phyloP scores from a whole-genome alignment of 2,329 filamentous ascomycete genomes.

The Nigrospora sphaerica region DNA sequence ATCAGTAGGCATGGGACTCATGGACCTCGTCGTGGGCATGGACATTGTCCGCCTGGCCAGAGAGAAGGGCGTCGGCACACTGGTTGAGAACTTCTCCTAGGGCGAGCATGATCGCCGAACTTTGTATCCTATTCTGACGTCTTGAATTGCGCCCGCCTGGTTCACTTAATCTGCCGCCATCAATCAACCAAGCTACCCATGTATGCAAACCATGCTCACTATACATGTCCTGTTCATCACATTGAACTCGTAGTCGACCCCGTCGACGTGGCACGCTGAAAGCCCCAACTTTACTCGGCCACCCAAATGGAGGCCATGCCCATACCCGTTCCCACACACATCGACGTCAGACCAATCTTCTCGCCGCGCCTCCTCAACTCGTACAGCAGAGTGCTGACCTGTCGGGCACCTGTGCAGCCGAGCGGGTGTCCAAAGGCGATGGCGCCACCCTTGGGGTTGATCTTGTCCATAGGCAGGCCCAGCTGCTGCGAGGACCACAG shows the following conservation, averaged over 20 bases:
- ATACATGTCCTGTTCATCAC: neutral
- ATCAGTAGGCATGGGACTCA: constrained; percentile 58
- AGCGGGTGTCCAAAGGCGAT: constrained; percentile 95
- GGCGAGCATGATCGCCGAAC: constrained; percentile 5
- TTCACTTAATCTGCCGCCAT: no score
- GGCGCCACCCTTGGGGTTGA: constrained; percentile 95
- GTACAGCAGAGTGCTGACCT: constrained; percentile 86
- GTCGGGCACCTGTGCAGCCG: constrained; percentile 87
- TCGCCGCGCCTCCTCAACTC: constrained; percentile 79
- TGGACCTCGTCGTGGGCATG: constrained; percentile 58
- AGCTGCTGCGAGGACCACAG: constrained; percentile 90
- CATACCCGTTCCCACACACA: constrained; percentile 97
- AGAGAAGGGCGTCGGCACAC: constrained; percentile 45
- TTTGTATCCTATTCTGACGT: constrained; percentile 7
- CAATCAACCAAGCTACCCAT: no score
- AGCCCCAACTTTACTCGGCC: constrained; percentile 57
- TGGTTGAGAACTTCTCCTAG: constrained; percentile 43
- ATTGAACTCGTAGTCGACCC: no score
- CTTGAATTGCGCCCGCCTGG: no score
- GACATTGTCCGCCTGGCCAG: constrained; percentile 50
- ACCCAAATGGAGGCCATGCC: constrained; percentile 97
- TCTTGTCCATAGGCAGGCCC: constrained; percentile 72
- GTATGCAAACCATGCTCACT: no score
- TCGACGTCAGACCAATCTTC: constrained; percentile 85
- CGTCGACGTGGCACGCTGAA: no score